Base-by-base conservation (phyloP, 2,329 filamentous ascomycete species). In the Juglanconis sp. region DNA sequence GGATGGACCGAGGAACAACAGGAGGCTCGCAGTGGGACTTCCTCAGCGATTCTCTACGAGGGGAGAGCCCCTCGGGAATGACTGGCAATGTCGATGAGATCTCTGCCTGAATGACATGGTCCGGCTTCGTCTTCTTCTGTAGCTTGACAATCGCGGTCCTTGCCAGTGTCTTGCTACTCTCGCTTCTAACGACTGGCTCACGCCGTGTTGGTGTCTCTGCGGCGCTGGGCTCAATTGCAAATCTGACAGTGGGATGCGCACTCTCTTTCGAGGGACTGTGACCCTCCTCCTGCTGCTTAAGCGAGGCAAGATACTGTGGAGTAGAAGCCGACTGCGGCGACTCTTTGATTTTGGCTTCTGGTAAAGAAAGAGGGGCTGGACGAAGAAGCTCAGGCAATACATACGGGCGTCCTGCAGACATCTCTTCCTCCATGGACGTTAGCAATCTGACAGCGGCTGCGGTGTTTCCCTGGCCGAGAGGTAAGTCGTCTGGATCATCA, bases 381-480 rank as follows among this genome's bases (percentile, higher is more conserved):
- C 63, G 55, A 60, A 65, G 53, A 62, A 67, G 56, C 31, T 67
- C 62, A 65, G 70, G 68, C 64, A 66, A 65, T 75, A 87, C 85
- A 77, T 87, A 87, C 84, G 81, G 77, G 70, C 77, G 74, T 59
- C 68, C 67, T 64, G 78, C 74, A 74, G 76, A 67, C 48, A 74
- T 63, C 36, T 80, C 74, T 51, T 86, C 84, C 68, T 87, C 85
- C 71, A 85, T 78, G 6, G 84, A 87, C 56, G 85, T 87, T 74
- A 88, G 75, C 67, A 88, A 75, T 67, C 86, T 80, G 57, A 88
- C 80, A 63, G 79, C 82, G 38, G 84, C 79, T 49, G 78, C 73
- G 68, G 81, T 81, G 60, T 68, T 69, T 42, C 71, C 67, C 59
- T 78, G 74, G 61, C 77, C 76, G 44, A 75, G 75, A 17, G 78